Evolutionary conservation across 768 basidiomycete genomes (phyloP), one percentile per base, ranked within the genome.

Genomic region (Leucosporidium yakuticum): DNA sequence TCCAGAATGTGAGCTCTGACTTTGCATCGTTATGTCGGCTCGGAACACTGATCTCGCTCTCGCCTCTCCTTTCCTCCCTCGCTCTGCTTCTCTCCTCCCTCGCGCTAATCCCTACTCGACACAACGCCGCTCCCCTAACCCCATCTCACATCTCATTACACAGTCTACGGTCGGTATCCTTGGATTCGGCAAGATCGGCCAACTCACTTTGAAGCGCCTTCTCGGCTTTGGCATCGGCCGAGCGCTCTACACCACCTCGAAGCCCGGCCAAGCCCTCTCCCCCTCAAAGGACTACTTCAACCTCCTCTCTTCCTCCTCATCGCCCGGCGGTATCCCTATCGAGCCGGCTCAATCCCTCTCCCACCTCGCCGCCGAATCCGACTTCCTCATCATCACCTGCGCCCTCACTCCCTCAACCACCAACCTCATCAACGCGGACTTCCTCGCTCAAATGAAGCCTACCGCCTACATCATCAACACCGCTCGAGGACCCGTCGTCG

Each of bases 101-200:
- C 17, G 29, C n/a, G n/a, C n/a, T n/a, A n/a, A n/a, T n/a, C n/a
- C n/a, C n/a, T n/a, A 56, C 55, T 32, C 29, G 19, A 19, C 31
- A 32, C 20, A 27, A 32, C 17, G 9, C 44, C n/a, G 8, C n/a
- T n/a, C n/a, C n/a, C n/a, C n/a, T n/a, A n/a, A n/a, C n/a, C n/a
- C n/a, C n/a, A n/a, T n/a, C n/a, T n/a, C n/a, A n/a, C n/a, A n/a
- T n/a, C n/a, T n/a, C n/a, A n/a, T n/a, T n/a, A 4, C n/a, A 1
- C 39, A 71, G 81, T 21, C 78, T 32, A 94, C 87, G 1, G 85
- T 87, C 3, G 93, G 91, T 1, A 96, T 98, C 80, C 82, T 98
- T 39, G 96, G 96, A 19, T 97, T 98, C 74, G 95, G 95, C 53
- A 68, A 66, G 62, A 98, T 98, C 73, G 86, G 92, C 0, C 90